Percentiles rank a stretch among this genome's conserved stretches.
Conservation (phyloP, 768 basidiomycete genomes). For the Symmetrospora coprosmae region DNA sequence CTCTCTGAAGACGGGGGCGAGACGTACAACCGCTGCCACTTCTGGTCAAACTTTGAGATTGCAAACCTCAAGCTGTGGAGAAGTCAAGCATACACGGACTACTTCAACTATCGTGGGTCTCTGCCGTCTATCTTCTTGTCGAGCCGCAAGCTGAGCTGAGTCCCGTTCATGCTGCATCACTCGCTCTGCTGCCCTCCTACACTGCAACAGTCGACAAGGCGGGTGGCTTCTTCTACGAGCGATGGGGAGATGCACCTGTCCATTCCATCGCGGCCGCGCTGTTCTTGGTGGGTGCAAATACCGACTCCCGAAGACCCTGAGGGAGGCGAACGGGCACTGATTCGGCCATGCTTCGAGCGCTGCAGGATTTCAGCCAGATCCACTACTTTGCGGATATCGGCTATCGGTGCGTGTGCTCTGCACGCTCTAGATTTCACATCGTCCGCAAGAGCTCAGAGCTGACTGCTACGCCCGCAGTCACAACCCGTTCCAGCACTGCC, state of each 20-base stretch:
- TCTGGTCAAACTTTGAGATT: conserved; percentile 63
- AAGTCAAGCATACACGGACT: conserved; percentile 62
- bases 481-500: conserved; percentile 34
- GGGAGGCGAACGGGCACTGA: conserved; percentile 45
- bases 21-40: conserved; percentile 63
- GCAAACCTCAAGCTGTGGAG: conserved; percentile 72
- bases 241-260: conserved; percentile 88
- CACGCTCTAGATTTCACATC: no score
- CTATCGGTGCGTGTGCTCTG: conserved; percentile 82
- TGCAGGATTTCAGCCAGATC: conserved; percentile 42
- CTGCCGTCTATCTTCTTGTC: conserved; percentile 56
- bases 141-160: not conserved
- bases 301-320: no score
- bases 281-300: no score
- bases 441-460: conserved; percentile 43
- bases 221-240: conserved; percentile 47
- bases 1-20: conserved; percentile 60
- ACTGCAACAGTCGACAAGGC: not conserved
- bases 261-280: conserved; percentile 82
- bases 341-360: not conserved
- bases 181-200: not conserved
- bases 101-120: conserved; percentile 66
- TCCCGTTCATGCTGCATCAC: not conserved
- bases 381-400: conserved; percentile 94
- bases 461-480: not conserved